Evolutionary conservation across 345 rosid species (phyloP), one percentile per base, ranked within the genome.

Genomic region (Populus davidiana): DNA sequence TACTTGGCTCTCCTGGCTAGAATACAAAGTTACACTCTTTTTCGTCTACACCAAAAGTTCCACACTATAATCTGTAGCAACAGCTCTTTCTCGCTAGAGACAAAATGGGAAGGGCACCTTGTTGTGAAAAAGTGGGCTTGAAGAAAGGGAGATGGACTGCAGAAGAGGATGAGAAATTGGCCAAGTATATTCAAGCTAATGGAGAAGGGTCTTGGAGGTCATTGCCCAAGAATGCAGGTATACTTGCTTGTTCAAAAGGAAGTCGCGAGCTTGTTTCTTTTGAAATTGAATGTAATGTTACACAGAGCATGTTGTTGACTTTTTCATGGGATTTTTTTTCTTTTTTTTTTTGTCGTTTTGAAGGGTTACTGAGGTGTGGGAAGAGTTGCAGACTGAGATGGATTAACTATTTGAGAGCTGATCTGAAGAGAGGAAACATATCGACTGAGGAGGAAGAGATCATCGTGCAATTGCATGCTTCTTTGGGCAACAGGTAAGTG

Each of bases 361-460:
- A 67, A 93, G 98, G 98, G 35, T 81, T 94, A 59, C 78, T 88
- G 71, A 90, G 98, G 82, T 94, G 98, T 36, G 98, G 97, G 35
- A 94, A 93, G 83, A 93, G 98, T 72, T 94, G 98, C 85, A 82
- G 97, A 79, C 82, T 94, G 78, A 83, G 98, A 81, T 94, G 98
- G 98, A 88, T 91, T 67, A 94, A 94, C 68, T 93, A 94, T 81
- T 77, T 94, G 72, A 87, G 87, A 86, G 69, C 85, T 7, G 97
- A 93, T 80, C 73, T 94, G 78, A 94, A 87, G 82, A 88, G 98
- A 36, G 98, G 98, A 33, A 91, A 90, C 64, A 89, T 94, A 31
- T 79, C 96, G 8, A 5, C 82, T 0, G 85, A 83, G 73, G 98
- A 94, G 78, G 98, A 93, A 64, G 91, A 88, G 16, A 52, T 85